Conservation (phyloP, 2,329 filamentous ascomycete species). For the Graphilbum fragrans region DNA sequence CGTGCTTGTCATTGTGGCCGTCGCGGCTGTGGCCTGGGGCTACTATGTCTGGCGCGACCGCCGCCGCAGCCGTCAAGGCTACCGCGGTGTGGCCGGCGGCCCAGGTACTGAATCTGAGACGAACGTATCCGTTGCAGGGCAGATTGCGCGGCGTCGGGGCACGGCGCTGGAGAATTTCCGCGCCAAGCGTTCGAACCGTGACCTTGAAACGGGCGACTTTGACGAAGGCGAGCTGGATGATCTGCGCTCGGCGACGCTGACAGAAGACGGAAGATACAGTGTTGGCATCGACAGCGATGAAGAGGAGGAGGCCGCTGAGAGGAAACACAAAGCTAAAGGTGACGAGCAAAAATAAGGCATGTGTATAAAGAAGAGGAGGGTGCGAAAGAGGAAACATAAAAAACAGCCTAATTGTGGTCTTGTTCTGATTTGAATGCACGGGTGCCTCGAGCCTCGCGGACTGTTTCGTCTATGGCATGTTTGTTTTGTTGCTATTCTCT, state of each 20-base stretch:
- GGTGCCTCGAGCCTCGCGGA: too few species aligned
- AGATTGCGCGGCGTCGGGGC: too few species aligned
- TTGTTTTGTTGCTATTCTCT: too few species aligned
- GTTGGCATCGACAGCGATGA: constrained; percentile 47
- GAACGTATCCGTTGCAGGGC: constrained; percentile 8
- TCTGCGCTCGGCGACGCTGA: constrained; percentile 38
- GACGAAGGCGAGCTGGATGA: constrained; percentile 55
- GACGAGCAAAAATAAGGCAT: neutral
- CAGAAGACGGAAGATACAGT: constrained; percentile 37
- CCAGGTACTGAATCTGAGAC: constrained; percentile 19
- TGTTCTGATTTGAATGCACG: too few species aligned
- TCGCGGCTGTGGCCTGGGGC: constrained; percentile 64
- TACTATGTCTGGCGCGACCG: constrained; percentile 56
- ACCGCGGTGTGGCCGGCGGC: constrained; percentile 34
- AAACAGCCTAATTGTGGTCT: too few species aligned
- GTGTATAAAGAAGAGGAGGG: neutral
- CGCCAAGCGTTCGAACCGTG: constrained; percentile 29
- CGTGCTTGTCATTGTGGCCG: constrained; percentile 67
- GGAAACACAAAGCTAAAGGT: constrained; percentile 18
- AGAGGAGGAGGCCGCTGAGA: constrained; percentile 32
- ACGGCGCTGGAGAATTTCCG: constrained; percentile 34
- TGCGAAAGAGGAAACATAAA: too few species aligned
- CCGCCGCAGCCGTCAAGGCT: constrained; percentile 36
- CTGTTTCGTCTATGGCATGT: too few species aligned
- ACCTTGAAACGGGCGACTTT: constrained; percentile 53